These are phyloP conservation scores for Penicillium lagena DNA, from an alignment of 495 filamentous ascomycete species.

Conservation along the genomic window DNA sequence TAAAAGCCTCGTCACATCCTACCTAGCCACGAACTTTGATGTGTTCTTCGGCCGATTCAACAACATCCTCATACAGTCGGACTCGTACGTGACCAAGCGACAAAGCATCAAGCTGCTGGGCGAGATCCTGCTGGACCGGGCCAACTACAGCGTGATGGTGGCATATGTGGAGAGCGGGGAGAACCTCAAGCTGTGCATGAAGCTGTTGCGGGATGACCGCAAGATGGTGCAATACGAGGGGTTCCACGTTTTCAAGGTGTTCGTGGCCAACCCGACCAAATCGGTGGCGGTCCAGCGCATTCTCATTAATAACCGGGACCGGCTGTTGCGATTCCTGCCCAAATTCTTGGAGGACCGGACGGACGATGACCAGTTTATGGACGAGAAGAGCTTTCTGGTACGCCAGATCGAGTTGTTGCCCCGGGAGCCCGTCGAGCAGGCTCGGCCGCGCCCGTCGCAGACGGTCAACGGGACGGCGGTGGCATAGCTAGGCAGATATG, in stretches of 20 bases:
- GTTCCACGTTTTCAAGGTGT: slow-evolving; percentile 99
- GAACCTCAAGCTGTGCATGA: slow-evolving; percentile 97
- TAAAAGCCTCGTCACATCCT: slow-evolving; percentile 79
- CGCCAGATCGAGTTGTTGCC: slow-evolving; percentile 85
- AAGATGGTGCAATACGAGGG: slow-evolving; percentile 99
- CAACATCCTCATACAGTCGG: slow-evolving; percentile 75
- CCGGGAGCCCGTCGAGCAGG: slow-evolving; percentile 52
- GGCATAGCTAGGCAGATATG: slow-evolving; percentile 3
- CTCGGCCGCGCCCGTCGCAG: slow-evolving; percentile 25
- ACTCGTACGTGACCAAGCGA: slow-evolving; percentile 95
- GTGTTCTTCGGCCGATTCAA: slow-evolving; percentile 92
- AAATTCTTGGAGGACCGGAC: slow-evolving; percentile 91
- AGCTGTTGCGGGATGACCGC: slow-evolving; percentile 83
- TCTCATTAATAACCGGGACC: slow-evolving; percentile 89
- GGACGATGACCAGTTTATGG: slow-evolving; percentile 97
- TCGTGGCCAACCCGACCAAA: slow-evolving; percentile 97
- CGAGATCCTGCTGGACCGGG: slow-evolving; percentile 87
- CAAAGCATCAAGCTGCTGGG: slow-evolving; percentile 97
- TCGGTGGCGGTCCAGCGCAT: slow-evolving; percentile 90
- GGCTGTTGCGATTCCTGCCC: slow-evolving; percentile 78
- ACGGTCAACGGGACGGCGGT: slow-evolving; percentile 30
- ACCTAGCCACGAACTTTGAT: slow-evolving; percentile 80
- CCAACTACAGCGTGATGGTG: slow-evolving; percentile 98
- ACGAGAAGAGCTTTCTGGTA: slow-evolving; percentile 94
- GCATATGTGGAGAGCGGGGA: slow-evolving; percentile 91